phyloP scores from a whole-genome alignment of 495 filamentous ascomycete genomes.

The Hypoxylon crocopeplum region DNA sequence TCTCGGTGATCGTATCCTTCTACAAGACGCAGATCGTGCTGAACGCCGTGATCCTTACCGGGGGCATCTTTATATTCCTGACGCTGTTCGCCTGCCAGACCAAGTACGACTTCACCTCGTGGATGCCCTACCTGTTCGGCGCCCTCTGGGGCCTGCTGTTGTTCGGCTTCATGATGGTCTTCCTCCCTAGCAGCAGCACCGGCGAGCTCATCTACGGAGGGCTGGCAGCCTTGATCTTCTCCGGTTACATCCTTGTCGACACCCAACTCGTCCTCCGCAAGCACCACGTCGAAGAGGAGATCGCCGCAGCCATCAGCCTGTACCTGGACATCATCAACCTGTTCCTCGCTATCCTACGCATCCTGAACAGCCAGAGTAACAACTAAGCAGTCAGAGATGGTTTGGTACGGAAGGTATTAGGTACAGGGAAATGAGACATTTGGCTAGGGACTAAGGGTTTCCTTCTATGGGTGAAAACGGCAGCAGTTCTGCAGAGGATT shows the following conservation, averaged over 20 bases:
- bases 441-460: neutral
- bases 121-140: constrained; percentile 95
- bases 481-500: too few species aligned
- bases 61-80: constrained; percentile 90
- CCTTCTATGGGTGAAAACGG: too few species aligned
- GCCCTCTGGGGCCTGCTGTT: constrained; percentile 87
- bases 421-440: neutral
- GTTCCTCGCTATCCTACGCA: constrained; percentile 90
- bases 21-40: constrained; percentile 83
- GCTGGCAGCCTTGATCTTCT: constrained; percentile 84
- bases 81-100: constrained; percentile 96
- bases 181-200: constrained; percentile 80
- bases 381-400: too few species aligned
- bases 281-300: constrained; percentile 98
- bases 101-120: constrained; percentile 96
- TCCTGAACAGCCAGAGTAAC: constrained; percentile 86
- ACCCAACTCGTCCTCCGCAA: constrained; percentile 94
- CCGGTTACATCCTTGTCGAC: constrained; percentile 91
- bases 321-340: constrained; percentile 98
- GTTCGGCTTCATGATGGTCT: constrained; percentile 87
- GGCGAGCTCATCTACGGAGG: constrained; percentile 85
- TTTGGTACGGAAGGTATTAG: too few species aligned
- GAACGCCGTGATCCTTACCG: constrained; percentile 87
- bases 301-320: constrained; percentile 91
- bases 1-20: constrained; percentile 89